Percentiles rank a stretch among this genome's conserved stretches.
These are phyloP conservation scores for Powellomyces hirtus DNA, from an alignment of 192 early-diverging fungal genomes.

Conservation along the genomic window DNA sequence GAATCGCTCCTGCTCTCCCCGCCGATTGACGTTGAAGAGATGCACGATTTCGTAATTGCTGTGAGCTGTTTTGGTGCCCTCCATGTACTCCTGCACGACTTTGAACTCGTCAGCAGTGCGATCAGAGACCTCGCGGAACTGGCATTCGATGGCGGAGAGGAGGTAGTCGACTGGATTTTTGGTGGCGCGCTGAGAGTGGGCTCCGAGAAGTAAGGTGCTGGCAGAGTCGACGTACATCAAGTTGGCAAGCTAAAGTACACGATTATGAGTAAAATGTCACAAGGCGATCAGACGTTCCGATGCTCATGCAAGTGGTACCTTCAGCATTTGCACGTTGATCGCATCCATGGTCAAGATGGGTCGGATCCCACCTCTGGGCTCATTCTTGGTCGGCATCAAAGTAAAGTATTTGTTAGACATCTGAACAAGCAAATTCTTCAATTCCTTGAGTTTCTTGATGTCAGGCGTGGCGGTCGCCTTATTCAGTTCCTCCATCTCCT, in stretches of 20 bases:
- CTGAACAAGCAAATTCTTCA: conserved; percentile 18
- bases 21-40: conserved; percentile 18
- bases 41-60: conserved; percentile 34
- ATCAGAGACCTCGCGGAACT: conserved; percentile 10
- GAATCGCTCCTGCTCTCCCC: conserved; percentile 51
- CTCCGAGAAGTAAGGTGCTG: conserved; percentile 27
- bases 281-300: too few species aligned
- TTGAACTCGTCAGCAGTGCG: conserved; percentile 41
- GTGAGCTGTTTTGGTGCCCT: conserved; percentile 32
- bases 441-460: conserved; percentile 18
- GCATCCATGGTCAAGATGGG: conserved; percentile 15
- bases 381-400: conserved; percentile 23
- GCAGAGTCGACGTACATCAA: conserved; percentile 30
- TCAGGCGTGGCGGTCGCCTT: conserved; percentile 11
- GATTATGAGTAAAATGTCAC: too few species aligned
- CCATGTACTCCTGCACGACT: conserved; percentile 51
- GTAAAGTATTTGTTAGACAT: conserved; percentile 30
- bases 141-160: conserved; percentile 1
- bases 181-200: conserved; percentile 10
- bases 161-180: conserved; percentile 38
- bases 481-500: conserved; percentile 19
- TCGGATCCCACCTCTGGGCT: not conserved
- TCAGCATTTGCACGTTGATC: conserved; percentile 10
- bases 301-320: too few species aligned
- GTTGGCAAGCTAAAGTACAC: conserved; percentile 13